Conservation (phyloP, 768 basidiomycete species). For the Tulasnella sp. region DNA sequence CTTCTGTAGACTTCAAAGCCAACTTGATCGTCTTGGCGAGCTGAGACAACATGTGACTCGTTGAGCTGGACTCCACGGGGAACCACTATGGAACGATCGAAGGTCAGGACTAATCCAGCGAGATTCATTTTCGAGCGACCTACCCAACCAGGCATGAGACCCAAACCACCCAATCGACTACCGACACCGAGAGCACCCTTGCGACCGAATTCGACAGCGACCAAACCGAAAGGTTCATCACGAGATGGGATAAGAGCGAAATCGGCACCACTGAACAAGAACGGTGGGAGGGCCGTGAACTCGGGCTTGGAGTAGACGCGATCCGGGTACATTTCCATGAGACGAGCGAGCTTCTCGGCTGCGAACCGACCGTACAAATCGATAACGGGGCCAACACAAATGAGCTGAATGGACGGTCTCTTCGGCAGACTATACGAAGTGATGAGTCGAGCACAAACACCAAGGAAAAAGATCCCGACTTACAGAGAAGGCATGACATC, state of each 20-base stretch:
- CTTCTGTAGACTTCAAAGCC: constrained; percentile 78
- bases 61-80: constrained; percentile 88
- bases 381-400: constrained; percentile 87
- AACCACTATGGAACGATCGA: constrained; percentile 55
- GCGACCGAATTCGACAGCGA: constrained; percentile 91
- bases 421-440: constrained; percentile 59
- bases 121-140: constrained; percentile 25
- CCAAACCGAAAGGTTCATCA: constrained; percentile 91
- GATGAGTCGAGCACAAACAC: constrained; percentile 13
- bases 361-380: constrained; percentile 93
- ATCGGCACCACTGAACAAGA: constrained; percentile 87
- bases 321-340: constrained; percentile 93
- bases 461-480: constrained; percentile 26
- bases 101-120: background rate
- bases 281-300: constrained; percentile 87
- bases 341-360: constrained; percentile 79
- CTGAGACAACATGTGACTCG: constrained; percentile 89
- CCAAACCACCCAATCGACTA: constrained; percentile 83
- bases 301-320: constrained; percentile 94
- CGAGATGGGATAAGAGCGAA: constrained; percentile 92
- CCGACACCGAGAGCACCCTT: constrained; percentile 96
- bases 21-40: constrained; percentile 89
- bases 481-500: constrained; percentile 86
- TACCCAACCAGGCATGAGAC: constrained; percentile 97
- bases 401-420: constrained; percentile 70